Evolutionary conservation across 139 green algal species (phyloP), one percentile per base, ranked within the genome.

Genomic region (Coelastrella sp.): DNA sequence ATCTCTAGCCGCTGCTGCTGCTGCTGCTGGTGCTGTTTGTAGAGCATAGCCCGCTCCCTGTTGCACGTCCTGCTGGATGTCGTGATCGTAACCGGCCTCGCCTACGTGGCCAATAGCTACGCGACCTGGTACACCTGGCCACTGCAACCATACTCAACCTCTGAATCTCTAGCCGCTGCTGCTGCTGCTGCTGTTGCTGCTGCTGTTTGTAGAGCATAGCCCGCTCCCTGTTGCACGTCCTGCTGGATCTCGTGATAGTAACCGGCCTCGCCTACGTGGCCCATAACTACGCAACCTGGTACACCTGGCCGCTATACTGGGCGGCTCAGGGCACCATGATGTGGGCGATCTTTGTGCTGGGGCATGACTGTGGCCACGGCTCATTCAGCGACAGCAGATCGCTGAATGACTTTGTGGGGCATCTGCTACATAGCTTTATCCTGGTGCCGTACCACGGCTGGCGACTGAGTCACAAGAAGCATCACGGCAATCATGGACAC

Each of bases 401-500:
- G 82, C 16, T 90, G 32, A 90, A 90, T n/a, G 76, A 90, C 20
- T 5, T 73, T 3, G 14, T 79, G 5, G 97, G 97, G 76, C 96
- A 99, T 94, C 93, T 99, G 54, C 91, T 94, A 54, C 97, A 99
- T 94, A 95, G 96, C 5, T 97, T 95, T 90, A 99, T 99, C 91
- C 95, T 99, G 87, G 97, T 99, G 77, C 97, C 97, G 7, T 99
- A 99, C 94, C 97, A 99, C n/a, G 97, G 97, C 90, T 99, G 97
- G 97, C 93, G 97, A 57, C 96, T 99, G 92, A 96, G 64, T 89
- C 97, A 99, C 94, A 95, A 98, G 78, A 99, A 96, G 6, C 97
- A 99, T 92, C 97, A 99, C 88, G 90, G 92, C 79, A 99, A 99
- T 94, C 97, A 98, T 65, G 97, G 97, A 61, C 97, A 99, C 91